A percentile compares a stretch with the other conserved stretches of the same genome.
Conservation (phyloP, 805 yeast species). For the Ogataea ramenticola region DNA sequence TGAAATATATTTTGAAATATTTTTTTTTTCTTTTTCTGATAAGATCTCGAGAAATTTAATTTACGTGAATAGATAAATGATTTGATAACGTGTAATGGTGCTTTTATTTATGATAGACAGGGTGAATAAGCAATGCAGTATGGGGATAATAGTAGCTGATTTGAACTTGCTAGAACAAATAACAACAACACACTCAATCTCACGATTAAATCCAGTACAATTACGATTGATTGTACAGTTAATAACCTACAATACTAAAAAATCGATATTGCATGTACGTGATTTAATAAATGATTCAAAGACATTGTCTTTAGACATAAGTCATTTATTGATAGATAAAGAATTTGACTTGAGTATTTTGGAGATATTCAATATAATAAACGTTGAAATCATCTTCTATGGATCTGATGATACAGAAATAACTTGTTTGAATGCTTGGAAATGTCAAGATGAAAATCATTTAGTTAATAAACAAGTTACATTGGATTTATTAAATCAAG, state of each 20-base stretch:
- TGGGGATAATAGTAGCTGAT: constrained; percentile 4
- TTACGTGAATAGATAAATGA: too few species aligned
- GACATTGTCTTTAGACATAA: neutral
- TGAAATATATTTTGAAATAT: too few species aligned
- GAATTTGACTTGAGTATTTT: neutral
- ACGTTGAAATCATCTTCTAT: constrained; percentile 12
- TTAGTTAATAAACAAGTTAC: neutral
- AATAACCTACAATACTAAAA: constrained; percentile 6
- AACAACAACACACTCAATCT: constrained; percentile 1
- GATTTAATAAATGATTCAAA: neutral
- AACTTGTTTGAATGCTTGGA: constrained; percentile 10
- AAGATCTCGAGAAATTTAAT: too few species aligned
- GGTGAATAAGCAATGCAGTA: too few species aligned
- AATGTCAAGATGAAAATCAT: neutral
- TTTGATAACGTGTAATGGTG: too few species aligned
- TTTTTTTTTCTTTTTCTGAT: too few species aligned
- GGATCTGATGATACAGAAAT: constrained; percentile 3
- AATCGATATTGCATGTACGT: neutral
- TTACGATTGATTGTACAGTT: constrained; percentile 18
- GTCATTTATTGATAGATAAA: neutral
- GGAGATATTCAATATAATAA: constrained; percentile 16
- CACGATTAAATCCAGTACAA: constrained; percentile 7
- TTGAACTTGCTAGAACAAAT: constrained; percentile 9
- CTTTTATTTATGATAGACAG: too few species aligned
- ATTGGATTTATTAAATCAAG: neutral